Evolutionary conservation across 768 basidiomycete species (phyloP).

Genomic region (Tylopilus sp.): DNA sequence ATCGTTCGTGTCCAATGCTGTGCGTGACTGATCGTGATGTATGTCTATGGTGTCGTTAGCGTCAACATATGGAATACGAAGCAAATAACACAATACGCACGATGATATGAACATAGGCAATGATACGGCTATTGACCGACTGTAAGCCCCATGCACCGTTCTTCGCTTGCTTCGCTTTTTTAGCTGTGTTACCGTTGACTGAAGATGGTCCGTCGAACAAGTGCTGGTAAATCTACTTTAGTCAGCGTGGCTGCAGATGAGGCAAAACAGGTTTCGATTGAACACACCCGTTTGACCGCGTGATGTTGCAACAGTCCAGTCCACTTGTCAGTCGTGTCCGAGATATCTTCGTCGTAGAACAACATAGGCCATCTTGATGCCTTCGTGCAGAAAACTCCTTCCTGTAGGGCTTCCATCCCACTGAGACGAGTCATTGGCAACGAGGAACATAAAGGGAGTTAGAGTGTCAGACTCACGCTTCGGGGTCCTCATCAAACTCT

Average conservation of each 20-base stretch:
- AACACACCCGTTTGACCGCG: not conserved
- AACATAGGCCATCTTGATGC: not conserved
- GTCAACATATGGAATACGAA: not conserved
- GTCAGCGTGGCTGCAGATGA: not conserved
- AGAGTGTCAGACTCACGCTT: not conserved
- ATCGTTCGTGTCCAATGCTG: not conserved
- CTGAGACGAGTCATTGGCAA: not conserved
- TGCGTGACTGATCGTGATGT: not conserved
- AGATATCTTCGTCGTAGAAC: not conserved
- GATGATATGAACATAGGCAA: conserved; percentile 4
- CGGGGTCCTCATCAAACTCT: not conserved
- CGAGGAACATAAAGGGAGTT: not conserved
- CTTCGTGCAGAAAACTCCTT: not conserved
- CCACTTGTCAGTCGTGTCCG: not conserved
- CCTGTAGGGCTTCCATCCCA: not conserved
- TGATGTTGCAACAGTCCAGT: not conserved
- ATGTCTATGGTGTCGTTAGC: not conserved
- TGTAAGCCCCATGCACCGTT: not conserved
- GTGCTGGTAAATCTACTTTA: conserved; percentile 6
- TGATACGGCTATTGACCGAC: not conserved
- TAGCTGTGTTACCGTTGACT: not conserved
- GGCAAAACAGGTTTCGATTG: not conserved
- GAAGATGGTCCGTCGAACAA: not conserved
- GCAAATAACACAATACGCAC: not conserved
- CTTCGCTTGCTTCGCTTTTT: not conserved